Percentiles rank a stretch among this genome's conserved stretches.
These are phyloP conservation scores for Entomortierella parvispora DNA, from an alignment of 192 early-diverging fungal species.

Conservation along the genomic window DNA sequence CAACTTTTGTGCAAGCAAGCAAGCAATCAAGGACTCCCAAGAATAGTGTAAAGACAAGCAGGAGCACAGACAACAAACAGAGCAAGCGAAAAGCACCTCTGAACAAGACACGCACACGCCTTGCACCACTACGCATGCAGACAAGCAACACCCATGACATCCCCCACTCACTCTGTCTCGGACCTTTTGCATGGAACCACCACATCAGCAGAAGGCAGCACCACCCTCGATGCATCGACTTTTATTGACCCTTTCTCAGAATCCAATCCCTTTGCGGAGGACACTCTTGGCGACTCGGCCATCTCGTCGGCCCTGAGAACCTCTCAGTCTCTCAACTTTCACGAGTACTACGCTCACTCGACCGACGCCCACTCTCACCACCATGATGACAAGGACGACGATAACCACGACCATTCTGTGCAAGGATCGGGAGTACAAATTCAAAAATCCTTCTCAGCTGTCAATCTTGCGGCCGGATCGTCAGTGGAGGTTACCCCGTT, in stretches of 20 bases:
- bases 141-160: slow-evolving; percentile 19
- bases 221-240: slow-evolving; percentile 35
- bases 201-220: not conserved
- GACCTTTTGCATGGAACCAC: slow-evolving; percentile 25
- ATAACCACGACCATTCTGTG: not conserved
- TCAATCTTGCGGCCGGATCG: slow-evolving; percentile 20
- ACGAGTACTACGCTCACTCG: slow-evolving; percentile 45
- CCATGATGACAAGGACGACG: not conserved
- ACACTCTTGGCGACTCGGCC: slow-evolving; percentile 7
- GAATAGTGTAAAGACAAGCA: too few relatives aligned
- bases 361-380: not conserved
- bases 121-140: too few relatives aligned
- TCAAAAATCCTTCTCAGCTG: slow-evolving; percentile 28
- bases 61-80: too few relatives aligned
- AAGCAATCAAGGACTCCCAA: too few relatives aligned
- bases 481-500: not conserved
- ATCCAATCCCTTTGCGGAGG: slow-evolving; percentile 49
- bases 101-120: too few relatives aligned
- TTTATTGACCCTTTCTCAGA: slow-evolving; percentile 50
- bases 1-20: too few relatives aligned
- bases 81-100: too few relatives aligned
- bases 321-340: slow-evolving; percentile 36
- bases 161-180: slow-evolving; percentile 35
- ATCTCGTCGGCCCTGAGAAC: slow-evolving; percentile 8
- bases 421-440: not conserved